Percentiles rank a stretch among this genome's conserved stretches.
Evolutionary conservation across 306 rosid species (phyloP).

Genomic region (Acacia crassicarpa): DNA sequence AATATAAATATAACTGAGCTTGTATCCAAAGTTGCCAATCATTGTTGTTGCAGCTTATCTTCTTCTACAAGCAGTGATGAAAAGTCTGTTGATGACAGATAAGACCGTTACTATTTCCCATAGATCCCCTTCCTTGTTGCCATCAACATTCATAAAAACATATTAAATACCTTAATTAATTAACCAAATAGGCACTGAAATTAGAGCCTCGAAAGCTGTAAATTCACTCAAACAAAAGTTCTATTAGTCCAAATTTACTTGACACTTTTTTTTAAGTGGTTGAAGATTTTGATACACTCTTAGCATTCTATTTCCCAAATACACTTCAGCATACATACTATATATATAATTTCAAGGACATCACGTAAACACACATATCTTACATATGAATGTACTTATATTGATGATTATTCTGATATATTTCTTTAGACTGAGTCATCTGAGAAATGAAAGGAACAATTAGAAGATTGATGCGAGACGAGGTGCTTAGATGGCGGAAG

Average conservation of each 20-base stretch:
- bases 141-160: constrained; percentile 4
- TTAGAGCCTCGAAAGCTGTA: not conserved
- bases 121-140: constrained; percentile 19
- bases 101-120: constrained; percentile 34
- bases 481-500: constrained; percentile 51
- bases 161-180: not conserved
- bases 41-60: constrained; percentile 25
- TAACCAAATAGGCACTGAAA: not conserved
- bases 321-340: not conserved
- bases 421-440: constrained; percentile 49
- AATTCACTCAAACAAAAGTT: not conserved
- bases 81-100: constrained; percentile 36
- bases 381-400: not conserved
- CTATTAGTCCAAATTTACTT: not conserved
- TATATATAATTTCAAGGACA: not conserved
- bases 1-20: not conserved
- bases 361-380: not conserved
- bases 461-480: constrained; percentile 62
- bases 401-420: not conserved
- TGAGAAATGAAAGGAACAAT: constrained; percentile 75
- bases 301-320: not conserved
- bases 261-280: not conserved
- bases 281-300: not conserved
- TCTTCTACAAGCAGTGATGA: constrained; percentile 21
- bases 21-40: constrained; percentile 48